A percentile compares a stretch with the other conserved stretches of the same genome.
phyloP scores from a whole-genome alignment of 345 rosid species.

The Linum tenue region DNA sequence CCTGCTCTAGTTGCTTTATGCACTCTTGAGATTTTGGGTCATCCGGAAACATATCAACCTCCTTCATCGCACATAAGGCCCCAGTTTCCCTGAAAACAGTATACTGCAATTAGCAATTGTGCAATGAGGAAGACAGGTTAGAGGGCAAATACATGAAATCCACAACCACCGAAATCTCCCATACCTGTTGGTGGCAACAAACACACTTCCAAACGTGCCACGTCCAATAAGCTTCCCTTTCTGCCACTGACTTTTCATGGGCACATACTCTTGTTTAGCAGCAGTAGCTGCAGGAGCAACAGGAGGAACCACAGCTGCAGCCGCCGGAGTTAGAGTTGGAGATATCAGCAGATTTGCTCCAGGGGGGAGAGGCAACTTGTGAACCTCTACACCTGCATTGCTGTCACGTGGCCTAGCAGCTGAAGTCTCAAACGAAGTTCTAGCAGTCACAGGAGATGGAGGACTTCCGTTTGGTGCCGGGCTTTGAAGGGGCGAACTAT shows the following conservation, averaged over 20 bases:
- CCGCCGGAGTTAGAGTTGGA: conserved; percentile 30
- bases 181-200: conserved; percentile 83
- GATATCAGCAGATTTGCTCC: conserved; percentile 42
- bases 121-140: conserved; percentile 4
- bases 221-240: conserved; percentile 98
- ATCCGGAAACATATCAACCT: conserved; percentile 82
- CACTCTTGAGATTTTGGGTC: conserved; percentile 83
- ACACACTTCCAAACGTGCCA: conserved; percentile 96
- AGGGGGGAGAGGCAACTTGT: conserved; percentile 92
- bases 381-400: conserved; percentile 35
- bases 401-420: conserved; percentile 31
- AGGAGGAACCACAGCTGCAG: conserved; percentile 7
- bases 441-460: conserved; percentile 45
- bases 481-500: conserved; percentile 65
- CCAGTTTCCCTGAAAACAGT: conserved; percentile 63
- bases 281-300: neutral
- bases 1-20: conserved; percentile 88
- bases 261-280: conserved; percentile 37
- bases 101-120: conserved; percentile 13
- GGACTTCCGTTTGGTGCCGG: conserved; percentile 49
- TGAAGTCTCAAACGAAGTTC: conserved; percentile 31
- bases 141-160: conserved; percentile 4
- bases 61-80: conserved; percentile 97
- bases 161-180: conserved; percentile 1
- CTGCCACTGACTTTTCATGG: conserved; percentile 61